These are phyloP conservation scores for Cicer yamashitae DNA, from an alignment of 306 rosid species.

Conservation along the genomic window DNA sequence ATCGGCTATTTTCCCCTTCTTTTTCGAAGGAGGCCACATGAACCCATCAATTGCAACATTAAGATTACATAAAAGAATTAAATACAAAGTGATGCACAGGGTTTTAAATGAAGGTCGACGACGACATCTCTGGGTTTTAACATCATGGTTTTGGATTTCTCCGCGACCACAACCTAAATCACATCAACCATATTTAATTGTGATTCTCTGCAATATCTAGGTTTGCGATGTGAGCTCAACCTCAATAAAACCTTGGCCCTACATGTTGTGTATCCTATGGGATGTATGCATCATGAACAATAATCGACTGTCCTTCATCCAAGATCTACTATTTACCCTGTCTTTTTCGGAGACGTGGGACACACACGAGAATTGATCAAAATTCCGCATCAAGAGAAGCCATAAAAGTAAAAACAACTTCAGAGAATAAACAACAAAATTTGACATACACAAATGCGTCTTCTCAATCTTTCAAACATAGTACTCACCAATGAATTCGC, in stretches of 20 bases:
- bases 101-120: neutral
- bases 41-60: neutral
- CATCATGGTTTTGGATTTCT: neutral
- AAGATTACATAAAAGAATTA: conserved; percentile 16
- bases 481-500: conserved; percentile 79
- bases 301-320: conserved; percentile 16
- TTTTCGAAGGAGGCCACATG: too few species aligned
- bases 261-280: neutral
- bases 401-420: conserved; percentile 15
- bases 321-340: neutral
- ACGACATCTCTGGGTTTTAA: neutral
- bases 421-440: conserved; percentile 20
- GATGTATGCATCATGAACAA: neutral
- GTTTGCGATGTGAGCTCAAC: neutral
- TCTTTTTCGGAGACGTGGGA: neutral
- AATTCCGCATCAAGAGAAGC: conserved; percentile 33
- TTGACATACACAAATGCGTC: neutral
- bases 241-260: neutral
- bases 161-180: neutral
- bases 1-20: too few species aligned
- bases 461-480: conserved; percentile 2
- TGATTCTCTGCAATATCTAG: neutral
- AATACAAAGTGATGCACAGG: neutral
- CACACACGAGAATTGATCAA: neutral
- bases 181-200: neutral